phyloP scores from a whole-genome alignment of 306 rosid genomes.

The Neltuma alba region DNA sequence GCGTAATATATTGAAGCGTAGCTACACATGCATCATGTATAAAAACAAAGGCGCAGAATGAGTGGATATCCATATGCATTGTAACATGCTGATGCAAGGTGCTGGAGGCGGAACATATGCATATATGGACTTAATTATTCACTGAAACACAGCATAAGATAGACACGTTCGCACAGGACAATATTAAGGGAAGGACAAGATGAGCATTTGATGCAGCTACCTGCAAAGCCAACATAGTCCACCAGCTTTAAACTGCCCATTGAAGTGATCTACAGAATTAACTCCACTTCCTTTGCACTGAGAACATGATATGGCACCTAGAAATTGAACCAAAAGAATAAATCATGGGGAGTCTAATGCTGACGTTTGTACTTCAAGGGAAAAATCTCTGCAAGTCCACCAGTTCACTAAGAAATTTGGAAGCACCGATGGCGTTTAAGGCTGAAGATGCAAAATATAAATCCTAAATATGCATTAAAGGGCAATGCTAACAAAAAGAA shows the following conservation, averaged over 20 bases:
- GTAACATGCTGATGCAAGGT: neutral
- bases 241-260: constrained; percentile 92
- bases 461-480: constrained; percentile 16
- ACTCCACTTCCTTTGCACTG: constrained; percentile 93
- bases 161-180: neutral
- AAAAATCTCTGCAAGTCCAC: neutral
- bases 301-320: constrained; percentile 70
- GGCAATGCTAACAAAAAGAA: neutral
- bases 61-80: neutral
- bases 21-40: neutral
- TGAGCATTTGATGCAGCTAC: constrained; percentile 43
- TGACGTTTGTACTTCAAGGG: constrained; percentile 10
- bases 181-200: constrained; percentile 2
- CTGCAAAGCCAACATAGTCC: constrained; percentile 98
- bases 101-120: neutral
- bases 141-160: neutral
- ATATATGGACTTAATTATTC: neutral
- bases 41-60: neutral
- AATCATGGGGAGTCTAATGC: constrained; percentile 21
- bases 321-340: constrained; percentile 21
- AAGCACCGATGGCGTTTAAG: neutral
- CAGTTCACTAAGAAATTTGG: constrained; percentile 23
- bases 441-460: constrained; percentile 9
- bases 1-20: neutral
- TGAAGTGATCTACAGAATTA: constrained; percentile 88